phyloP scores from a whole-genome alignment of 768 basidiomycete genomes.

The Pleurotus sapidus region DNA sequence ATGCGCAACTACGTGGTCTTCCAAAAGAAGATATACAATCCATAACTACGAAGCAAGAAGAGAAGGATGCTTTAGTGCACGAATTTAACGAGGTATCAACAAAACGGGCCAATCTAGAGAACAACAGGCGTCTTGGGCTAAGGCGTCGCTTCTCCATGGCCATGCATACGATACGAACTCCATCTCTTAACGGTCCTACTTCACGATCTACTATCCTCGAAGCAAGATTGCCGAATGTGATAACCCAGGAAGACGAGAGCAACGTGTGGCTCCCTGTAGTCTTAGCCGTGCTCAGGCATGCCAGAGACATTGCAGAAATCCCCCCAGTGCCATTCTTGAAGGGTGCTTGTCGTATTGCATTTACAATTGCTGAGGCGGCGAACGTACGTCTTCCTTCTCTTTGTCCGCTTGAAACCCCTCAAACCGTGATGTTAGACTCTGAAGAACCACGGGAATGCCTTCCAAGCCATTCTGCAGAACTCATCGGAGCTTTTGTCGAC shows the following conservation, averaged over 20 bases:
- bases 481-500: background rate
- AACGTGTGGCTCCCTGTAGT: background rate
- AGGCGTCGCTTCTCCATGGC: background rate
- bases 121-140: background rate
- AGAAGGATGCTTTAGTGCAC: background rate
- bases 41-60: background rate
- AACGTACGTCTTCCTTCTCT: background rate
- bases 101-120: background rate
- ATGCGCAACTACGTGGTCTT: conserved; percentile 1
- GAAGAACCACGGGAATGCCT: background rate
- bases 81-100: background rate
- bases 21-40: background rate
- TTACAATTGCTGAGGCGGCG: conserved; percentile 1
- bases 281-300: background rate
- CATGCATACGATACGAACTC: background rate
- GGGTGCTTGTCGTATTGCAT: background rate
- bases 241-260: background rate
- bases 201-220: too few species aligned
- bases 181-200: background rate
- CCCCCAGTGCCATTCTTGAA: conserved; percentile 6
- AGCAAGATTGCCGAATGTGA: background rate
- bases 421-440: background rate
- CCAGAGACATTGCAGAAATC: conserved; percentile 2
- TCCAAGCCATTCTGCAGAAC: background rate
- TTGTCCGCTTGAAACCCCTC: background rate